These are phyloP conservation scores for Haplosporangium gracile DNA, from an alignment of 192 early-diverging fungal genomes.

Conservation along the genomic window DNA sequence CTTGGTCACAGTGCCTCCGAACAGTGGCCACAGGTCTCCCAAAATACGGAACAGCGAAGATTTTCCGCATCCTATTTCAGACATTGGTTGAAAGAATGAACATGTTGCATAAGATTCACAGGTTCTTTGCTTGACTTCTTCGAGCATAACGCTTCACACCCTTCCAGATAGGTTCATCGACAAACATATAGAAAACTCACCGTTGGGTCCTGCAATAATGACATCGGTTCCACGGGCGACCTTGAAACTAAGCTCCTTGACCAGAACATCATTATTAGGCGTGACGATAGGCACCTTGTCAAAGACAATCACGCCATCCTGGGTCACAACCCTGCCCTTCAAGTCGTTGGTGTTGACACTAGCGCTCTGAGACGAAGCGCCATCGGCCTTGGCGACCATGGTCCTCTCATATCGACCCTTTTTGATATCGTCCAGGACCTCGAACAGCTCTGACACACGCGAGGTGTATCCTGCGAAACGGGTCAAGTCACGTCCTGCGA, in stretches of 20 bases:
- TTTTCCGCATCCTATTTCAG: slow-evolving; percentile 59
- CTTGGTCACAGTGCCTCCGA: slow-evolving; percentile 71
- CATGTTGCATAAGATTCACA: too few species aligned
- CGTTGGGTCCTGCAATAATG: slow-evolving; percentile 77
- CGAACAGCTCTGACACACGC: slow-evolving; percentile 70
- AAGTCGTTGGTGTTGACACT: slow-evolving; percentile 61
- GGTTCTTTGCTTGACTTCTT: too few species aligned
- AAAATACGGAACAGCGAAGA: slow-evolving; percentile 75
- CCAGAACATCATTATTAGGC: slow-evolving; percentile 76
- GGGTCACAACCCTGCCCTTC: slow-evolving; percentile 64
- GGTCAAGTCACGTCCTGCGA: slow-evolving; percentile 74
- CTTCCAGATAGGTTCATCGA: too few species aligned
- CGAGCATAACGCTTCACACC: too few species aligned
- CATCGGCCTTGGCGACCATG: slow-evolving; percentile 58
- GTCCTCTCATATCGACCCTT: slow-evolving; percentile 68
- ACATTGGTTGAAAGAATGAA: too few species aligned
- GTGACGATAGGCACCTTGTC: slow-evolving; percentile 83
- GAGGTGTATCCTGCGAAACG: slow-evolving; percentile 76
- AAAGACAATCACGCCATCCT: slow-evolving; percentile 75
- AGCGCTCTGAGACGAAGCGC: slow-evolving; percentile 22
- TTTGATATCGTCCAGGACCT: slow-evolving; percentile 68
- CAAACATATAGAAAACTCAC: slow-evolving; percentile 20
- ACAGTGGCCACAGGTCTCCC: slow-evolving; percentile 74
- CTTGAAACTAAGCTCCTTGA: slow-evolving; percentile 79
- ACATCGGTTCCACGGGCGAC: slow-evolving; percentile 81